A percentile compares a stretch with the other conserved stretches of the same genome.
phyloP scores from a whole-genome alignment of 192 early-diverging fungal genomes.

The Gonapodya prolifera region DNA sequence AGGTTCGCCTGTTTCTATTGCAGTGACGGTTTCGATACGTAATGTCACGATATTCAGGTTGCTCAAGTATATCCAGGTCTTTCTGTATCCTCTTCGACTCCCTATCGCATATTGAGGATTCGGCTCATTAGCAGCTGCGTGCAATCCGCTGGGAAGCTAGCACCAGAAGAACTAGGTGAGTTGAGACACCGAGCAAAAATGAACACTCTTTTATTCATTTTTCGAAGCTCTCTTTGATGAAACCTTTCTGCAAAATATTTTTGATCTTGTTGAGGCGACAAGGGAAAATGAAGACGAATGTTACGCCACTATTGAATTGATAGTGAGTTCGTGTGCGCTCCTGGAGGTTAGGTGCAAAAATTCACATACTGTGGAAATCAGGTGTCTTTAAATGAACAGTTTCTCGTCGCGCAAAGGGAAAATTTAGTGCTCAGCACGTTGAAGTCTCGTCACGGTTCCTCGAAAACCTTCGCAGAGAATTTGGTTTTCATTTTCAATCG shows the following conservation, averaged over 20 bases:
- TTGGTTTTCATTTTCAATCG: slow-evolving; percentile 88
- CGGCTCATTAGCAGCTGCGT: neutral
- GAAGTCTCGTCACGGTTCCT: slow-evolving; percentile 29
- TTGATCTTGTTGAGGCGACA: slow-evolving; percentile 47
- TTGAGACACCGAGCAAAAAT: neutral
- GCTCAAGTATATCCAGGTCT: neutral
- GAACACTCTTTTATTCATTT: neutral
- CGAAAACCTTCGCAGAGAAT: slow-evolving; percentile 77
- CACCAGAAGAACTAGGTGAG: neutral
- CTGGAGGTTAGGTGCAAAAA: neutral
- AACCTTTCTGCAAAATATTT: slow-evolving; percentile 28
- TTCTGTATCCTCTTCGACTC: neutral
- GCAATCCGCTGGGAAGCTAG: neutral
- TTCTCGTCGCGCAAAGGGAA: slow-evolving; percentile 24
- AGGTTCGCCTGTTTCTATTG: neutral
- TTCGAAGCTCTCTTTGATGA: slow-evolving; percentile 17
- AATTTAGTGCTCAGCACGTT: slow-evolving; percentile 44
- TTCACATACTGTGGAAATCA: slow-evolving; percentile 7
- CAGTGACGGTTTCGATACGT: neutral
- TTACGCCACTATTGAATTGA: slow-evolving; percentile 35
- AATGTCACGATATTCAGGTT: neutral
- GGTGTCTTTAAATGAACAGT: slow-evolving; percentile 59
- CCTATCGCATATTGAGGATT: neutral
- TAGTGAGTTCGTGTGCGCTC: slow-evolving; percentile 12
- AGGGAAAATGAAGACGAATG: slow-evolving; percentile 36